Conservation (phyloP, 2,329 filamentous ascomycete species). For the Diaporthe eres region DNA sequence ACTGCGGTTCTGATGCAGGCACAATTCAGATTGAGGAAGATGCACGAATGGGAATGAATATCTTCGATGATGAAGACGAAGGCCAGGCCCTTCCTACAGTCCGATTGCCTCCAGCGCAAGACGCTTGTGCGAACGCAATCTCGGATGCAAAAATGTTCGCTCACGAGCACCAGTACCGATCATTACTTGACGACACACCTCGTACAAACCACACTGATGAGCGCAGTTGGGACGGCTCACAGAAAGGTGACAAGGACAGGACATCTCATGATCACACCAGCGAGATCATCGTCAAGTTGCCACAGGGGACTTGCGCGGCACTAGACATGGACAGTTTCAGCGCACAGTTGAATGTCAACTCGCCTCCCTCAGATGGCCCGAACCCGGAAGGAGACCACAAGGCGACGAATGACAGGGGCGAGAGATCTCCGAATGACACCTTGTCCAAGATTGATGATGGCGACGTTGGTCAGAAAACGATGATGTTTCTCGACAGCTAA, state of each 20-base stretch:
- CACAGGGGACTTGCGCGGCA: neutral
- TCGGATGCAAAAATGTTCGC: neutral
- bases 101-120: conserved; percentile 4
- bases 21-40: neutral
- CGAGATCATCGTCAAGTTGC: conserved; percentile 9
- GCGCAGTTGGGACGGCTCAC: neutral
- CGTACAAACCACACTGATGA: neutral
- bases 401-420: neutral
- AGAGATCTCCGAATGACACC: neutral
- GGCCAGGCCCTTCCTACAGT: neutral
- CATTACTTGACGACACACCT: neutral
- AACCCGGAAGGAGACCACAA: neutral
- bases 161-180: neutral
- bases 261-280: neutral
- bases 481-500: neutral
- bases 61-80: neutral
- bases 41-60: neutral
- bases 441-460: neutral
- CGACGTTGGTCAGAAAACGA: neutral
- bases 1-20: neutral
- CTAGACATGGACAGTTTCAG: neutral
- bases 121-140: neutral
- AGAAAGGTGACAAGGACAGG: neutral
- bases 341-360: neutral
- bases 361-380: neutral